These are phyloP conservation scores for Gossypium herbaceum DNA, from an alignment of 345 rosid species.

Conservation along the genomic window DNA sequence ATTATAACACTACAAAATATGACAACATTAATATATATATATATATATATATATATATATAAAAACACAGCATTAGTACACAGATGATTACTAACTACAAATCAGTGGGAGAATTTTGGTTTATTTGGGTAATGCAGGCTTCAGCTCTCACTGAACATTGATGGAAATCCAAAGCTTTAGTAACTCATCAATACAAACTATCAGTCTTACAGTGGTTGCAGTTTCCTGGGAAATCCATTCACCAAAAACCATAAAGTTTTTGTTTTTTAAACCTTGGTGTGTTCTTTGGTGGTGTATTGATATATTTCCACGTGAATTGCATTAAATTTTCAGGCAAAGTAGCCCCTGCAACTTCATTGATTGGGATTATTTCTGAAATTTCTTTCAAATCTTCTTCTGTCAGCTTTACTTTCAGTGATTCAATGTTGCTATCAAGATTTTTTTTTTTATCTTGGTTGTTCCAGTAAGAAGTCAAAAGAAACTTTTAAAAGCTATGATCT, in stretches of 20 bases:
- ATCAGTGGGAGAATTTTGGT: background rate
- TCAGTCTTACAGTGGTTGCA: background rate
- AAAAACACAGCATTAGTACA: background rate
- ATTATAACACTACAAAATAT: too few species aligned
- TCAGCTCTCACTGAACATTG: background rate
- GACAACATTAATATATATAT: background rate
- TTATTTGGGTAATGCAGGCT: background rate
- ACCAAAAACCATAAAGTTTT: background rate
- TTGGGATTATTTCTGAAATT: background rate
- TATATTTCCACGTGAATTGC: background rate
- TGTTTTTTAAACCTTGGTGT: background rate
- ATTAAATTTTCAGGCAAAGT: background rate
- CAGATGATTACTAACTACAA: background rate
- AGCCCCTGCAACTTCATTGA: background rate
- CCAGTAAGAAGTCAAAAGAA: background rate
- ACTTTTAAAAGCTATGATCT: background rate
- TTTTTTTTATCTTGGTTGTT: constrained; percentile 8
- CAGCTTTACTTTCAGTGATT: background rate
- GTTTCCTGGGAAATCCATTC: background rate
- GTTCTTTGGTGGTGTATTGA: constrained; percentile 4
- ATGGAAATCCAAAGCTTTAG: background rate
- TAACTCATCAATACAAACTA: background rate
- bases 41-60: background rate
- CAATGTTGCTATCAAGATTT: constrained; percentile 14
- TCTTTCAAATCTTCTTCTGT: constrained; percentile 13